Percentiles rank a stretch among this genome's conserved stretches.
These are phyloP conservation scores for Dendrobium catenatum DNA, from an alignment of 106 monocot genomes.

Conservation along the genomic window DNA sequence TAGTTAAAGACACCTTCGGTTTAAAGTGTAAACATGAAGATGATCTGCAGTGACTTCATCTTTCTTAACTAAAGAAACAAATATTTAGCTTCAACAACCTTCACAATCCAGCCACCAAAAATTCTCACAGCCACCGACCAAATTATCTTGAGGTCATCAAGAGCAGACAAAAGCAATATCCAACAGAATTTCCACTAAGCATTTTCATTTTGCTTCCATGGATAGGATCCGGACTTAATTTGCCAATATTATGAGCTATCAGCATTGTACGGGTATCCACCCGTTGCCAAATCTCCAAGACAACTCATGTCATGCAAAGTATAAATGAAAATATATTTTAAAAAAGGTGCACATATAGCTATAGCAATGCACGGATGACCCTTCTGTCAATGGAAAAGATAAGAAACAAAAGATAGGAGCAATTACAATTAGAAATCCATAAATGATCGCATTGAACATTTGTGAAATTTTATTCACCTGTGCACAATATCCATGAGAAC, in stretches of 20 bases:
- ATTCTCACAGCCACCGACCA: too few species aligned
- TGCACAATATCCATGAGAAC: slow-evolving; percentile 99
- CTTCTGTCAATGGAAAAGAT: background rate
- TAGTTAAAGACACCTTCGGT: too few species aligned
- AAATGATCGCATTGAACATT: background rate
- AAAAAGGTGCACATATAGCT: background rate
- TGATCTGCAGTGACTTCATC: too few species aligned
- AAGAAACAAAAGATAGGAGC: background rate
- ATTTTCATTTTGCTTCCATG: background rate
- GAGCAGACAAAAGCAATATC: background rate
- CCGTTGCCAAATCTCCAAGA: background rate
- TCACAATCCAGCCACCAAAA: too few species aligned
- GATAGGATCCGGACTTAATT: background rate
- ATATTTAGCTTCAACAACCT: too few species aligned
- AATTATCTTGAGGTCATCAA: too few species aligned
- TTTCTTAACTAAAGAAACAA: too few species aligned
- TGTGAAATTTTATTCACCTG: slow-evolving; percentile 36
- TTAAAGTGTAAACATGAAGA: too few species aligned
- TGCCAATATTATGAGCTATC: background rate
- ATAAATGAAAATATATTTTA: background rate
- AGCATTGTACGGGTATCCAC: background rate
- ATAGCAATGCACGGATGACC: too few species aligned
- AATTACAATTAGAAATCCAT: background rate
- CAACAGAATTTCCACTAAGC: background rate
- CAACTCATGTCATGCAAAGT: background rate